phyloP scores from a whole-genome alignment of 495 filamentous ascomycete species.

The Zalerion maritima region DNA sequence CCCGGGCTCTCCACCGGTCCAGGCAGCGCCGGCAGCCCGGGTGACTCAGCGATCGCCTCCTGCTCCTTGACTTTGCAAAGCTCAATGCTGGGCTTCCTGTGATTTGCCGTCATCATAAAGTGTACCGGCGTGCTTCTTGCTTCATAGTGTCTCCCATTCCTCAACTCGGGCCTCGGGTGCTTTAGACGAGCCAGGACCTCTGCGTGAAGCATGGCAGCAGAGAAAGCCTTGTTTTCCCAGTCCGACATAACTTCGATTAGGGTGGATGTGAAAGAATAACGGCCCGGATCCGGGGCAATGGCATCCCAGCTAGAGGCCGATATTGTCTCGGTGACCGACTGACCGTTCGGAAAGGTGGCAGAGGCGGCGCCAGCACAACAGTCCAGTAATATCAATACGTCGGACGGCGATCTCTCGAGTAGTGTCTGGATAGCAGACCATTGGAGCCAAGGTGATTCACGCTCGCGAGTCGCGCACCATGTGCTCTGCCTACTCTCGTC shows the following conservation, averaged over 20 bases:
- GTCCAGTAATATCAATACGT: conserved; percentile 38
- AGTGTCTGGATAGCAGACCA: conserved; percentile 41
- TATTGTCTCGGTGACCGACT: conserved; percentile 37
- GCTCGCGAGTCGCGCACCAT: conserved; percentile 32
- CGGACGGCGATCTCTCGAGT: conserved; percentile 35
- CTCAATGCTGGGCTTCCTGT: conserved; percentile 37
- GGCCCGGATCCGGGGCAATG: conserved; percentile 34
- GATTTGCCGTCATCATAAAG: conserved; percentile 38
- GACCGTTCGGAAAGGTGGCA: conserved; percentile 30
- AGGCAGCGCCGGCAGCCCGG: too few species aligned
- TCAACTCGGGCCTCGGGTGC: conserved; percentile 32
- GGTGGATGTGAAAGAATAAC: conserved; percentile 36
- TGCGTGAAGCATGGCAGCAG: conserved; percentile 37
- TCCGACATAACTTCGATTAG: conserved; percentile 36
- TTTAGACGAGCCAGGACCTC: conserved; percentile 36
- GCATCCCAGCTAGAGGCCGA: conserved; percentile 39
- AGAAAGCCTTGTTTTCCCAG: conserved; percentile 31
- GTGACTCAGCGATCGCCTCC: too few species aligned
- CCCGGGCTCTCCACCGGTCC: too few species aligned
- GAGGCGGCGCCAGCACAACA: conserved; percentile 38
- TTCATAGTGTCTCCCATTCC: conserved; percentile 35
- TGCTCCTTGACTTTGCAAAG: too few species aligned
- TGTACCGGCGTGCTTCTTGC: conserved; percentile 35
- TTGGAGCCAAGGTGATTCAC: conserved; percentile 30
- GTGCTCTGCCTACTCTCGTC: conserved; percentile 37